Conservation (phyloP, 495 filamentous ascomycete genomes). For the Aspergillus wentii region DNA sequence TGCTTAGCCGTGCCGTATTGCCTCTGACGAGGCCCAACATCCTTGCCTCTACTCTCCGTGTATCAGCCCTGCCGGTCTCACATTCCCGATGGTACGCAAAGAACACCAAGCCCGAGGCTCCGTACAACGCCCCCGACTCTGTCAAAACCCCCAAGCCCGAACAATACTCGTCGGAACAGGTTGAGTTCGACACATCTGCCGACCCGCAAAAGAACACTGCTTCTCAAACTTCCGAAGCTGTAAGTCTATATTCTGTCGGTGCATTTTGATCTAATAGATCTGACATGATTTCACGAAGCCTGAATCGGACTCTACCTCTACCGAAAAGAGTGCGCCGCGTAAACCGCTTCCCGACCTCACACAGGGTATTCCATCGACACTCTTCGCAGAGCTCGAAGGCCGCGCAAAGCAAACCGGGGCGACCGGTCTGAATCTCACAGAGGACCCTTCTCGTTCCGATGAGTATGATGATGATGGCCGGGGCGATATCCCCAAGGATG, state of each 20-base stretch:
- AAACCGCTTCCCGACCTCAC: conserved; percentile 79
- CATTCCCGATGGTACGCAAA: conserved; percentile 45
- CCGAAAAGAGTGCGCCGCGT: conserved; percentile 19
- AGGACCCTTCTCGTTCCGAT: conserved; percentile 48
- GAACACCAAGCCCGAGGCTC: conserved; percentile 38
- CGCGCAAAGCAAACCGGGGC: conserved; percentile 39
- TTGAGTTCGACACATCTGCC: conserved; percentile 38
- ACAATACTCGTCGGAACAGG: conserved; percentile 32
- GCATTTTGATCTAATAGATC: neutral
- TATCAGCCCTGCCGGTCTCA: conserved; percentile 26
- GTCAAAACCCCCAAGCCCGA: conserved; percentile 24
- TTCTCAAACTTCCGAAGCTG: conserved; percentile 20
- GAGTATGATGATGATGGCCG: conserved; percentile 44
- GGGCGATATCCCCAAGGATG: conserved; percentile 67
- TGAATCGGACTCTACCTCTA: conserved; percentile 22
- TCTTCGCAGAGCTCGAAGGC: conserved; percentile 63
- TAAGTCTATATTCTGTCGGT: conserved; percentile 13
- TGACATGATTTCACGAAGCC: conserved; percentile 19
- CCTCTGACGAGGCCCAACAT: conserved; percentile 41
- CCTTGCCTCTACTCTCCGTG: conserved; percentile 32
- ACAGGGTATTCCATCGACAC: conserved; percentile 85
- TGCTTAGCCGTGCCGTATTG: conserved; percentile 44
- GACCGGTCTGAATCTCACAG: conserved; percentile 51
- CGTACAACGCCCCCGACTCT: conserved; percentile 39
- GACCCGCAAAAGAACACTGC: conserved; percentile 32